Evolutionary conservation across 345 rosid genomes (phyloP).

Genomic region (Lumnitzera racemosa): DNA sequence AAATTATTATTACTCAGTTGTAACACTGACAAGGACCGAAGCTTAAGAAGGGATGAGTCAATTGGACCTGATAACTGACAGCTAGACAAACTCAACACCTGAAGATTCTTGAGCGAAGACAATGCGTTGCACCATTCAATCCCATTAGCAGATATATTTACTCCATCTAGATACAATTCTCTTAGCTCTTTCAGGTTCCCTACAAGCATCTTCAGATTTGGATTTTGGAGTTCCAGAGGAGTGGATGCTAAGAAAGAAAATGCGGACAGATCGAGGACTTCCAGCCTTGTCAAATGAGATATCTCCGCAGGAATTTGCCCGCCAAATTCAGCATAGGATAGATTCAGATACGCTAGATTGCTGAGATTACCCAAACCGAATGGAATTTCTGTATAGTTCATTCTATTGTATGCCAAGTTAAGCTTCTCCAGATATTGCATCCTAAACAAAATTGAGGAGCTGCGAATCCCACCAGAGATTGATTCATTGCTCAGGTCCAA

Average conservation of each 20-base stretch:
- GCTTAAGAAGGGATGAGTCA: slow-evolving; percentile 2
- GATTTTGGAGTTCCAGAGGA: slow-evolving; percentile 20
- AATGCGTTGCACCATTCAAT: slow-evolving; percentile 23
- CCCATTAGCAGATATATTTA: slow-evolving; percentile 12
- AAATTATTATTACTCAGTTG: slow-evolving; percentile 16
- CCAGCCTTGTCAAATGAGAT: slow-evolving; percentile 29
- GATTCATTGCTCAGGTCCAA: slow-evolving; percentile 32
- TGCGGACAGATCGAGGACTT: slow-evolving; percentile 35
- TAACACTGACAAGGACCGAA: slow-evolving; percentile 14
- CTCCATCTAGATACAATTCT: slow-evolving; percentile 23
- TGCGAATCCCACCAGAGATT: slow-evolving; percentile 23
- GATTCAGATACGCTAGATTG: slow-evolving; percentile 21
- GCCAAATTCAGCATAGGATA: slow-evolving; percentile 21
- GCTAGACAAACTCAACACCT: slow-evolving; percentile 19
- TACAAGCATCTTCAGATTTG: slow-evolving; percentile 19
- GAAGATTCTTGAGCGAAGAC: slow-evolving; percentile 8
- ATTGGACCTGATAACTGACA: slow-evolving; percentile 29
- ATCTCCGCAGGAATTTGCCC: slow-evolving; percentile 29
- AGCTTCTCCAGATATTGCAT: slow-evolving; percentile 30
- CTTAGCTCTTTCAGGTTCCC: slow-evolving; percentile 16
- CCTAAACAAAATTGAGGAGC: slow-evolving; percentile 25
- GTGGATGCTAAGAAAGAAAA: neutral
- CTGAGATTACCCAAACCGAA: slow-evolving; percentile 20
- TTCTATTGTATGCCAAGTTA: slow-evolving; percentile 29
- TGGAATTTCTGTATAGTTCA: slow-evolving; percentile 22